Conservation (phyloP, 2,329 filamentous ascomycete genomes). For the Pseudohalonectria lignicola region DNA sequence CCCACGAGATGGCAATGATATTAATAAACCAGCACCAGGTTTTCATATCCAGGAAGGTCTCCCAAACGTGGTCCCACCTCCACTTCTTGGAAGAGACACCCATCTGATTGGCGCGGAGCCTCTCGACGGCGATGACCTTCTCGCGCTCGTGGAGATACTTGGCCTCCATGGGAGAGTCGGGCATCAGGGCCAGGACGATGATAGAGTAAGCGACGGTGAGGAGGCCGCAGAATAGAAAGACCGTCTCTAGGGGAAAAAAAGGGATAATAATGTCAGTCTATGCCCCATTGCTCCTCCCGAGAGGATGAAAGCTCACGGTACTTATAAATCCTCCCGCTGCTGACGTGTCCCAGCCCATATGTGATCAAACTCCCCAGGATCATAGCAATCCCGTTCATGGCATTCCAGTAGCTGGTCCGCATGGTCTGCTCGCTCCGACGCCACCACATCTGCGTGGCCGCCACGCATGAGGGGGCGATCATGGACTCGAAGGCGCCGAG, state of each 20-base stretch:
- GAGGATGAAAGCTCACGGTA: too few species aligned
- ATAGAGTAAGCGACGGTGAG: slow-evolving; percentile 43
- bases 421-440: slow-evolving; percentile 45
- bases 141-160: slow-evolving; percentile 45
- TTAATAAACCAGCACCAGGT: slow-evolving; percentile 30
- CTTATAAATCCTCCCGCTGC: slow-evolving; percentile 18
- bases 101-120: slow-evolving; percentile 38
- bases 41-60: slow-evolving; percentile 28
- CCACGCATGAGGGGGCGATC: slow-evolving; percentile 30
- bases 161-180: slow-evolving; percentile 50
- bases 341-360: slow-evolving; percentile 44
- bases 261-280: too few species aligned
- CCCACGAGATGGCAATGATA: slow-evolving; percentile 35
- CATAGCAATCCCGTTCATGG: slow-evolving; percentile 46
- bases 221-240: slow-evolving; percentile 52
- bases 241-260: slow-evolving; percentile 31
- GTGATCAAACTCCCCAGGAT: slow-evolving; percentile 45
- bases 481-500: slow-evolving; percentile 23
- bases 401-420: slow-evolving; percentile 55
- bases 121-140: slow-evolving; percentile 46
- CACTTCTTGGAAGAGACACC: slow-evolving; percentile 25
- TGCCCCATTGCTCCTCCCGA: too few species aligned
- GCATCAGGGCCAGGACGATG: slow-evolving; percentile 41
- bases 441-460: slow-evolving; percentile 38
- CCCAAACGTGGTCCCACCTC: slow-evolving; percentile 28